Evolutionary conservation across 1,284 basidiomycete genomes (phyloP).

Genomic region (Pseudozyma pruni): DNA sequence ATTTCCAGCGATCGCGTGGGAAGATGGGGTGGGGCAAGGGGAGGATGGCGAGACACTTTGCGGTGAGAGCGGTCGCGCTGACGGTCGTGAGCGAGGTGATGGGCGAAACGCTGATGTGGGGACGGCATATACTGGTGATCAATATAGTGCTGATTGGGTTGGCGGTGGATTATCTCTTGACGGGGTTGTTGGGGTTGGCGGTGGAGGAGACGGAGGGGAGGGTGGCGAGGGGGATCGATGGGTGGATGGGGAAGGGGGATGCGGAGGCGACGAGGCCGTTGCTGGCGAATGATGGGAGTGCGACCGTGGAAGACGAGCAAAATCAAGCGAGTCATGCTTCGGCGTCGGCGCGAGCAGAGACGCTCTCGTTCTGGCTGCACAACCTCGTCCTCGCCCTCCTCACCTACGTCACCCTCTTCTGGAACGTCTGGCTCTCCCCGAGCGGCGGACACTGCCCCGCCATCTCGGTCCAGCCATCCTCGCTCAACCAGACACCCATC

Average conservation of each 20-base stretch:
- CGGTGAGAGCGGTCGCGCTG: slow-evolving; percentile 30
- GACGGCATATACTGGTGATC: slow-evolving; percentile 18
- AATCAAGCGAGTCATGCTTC: too few species aligned
- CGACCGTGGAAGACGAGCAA: background rate
- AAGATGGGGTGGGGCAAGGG: slow-evolving; percentile 25
- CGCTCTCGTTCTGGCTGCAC: slow-evolving; percentile 39
- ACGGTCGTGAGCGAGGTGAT: slow-evolving; percentile 43
- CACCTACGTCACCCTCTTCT: slow-evolving; percentile 39
- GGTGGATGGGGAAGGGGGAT: background rate
- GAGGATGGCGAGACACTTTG: slow-evolving; percentile 31
- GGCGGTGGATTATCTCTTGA: slow-evolving; percentile 48
- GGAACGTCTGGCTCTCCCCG: slow-evolving; percentile 50
- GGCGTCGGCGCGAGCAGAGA: slow-evolving; percentile 9
- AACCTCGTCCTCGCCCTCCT: slow-evolving; percentile 25
- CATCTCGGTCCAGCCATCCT: background rate
- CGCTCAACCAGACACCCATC: background rate
- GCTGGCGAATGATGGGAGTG: background rate
- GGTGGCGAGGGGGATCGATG: slow-evolving; percentile 14
- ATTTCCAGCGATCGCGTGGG: slow-evolving; percentile 35
- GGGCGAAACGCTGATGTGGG: slow-evolving; percentile 22
- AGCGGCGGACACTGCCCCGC: slow-evolving; percentile 28
- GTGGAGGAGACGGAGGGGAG: slow-evolving; percentile 20
- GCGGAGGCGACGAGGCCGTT: slow-evolving; percentile 1
- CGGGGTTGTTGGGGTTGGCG: slow-evolving; percentile 34
- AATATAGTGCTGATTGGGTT: slow-evolving; percentile 53